Base-by-base conservation (phyloP, 805 yeast species). In the Priceomyces carsonii region DNA sequence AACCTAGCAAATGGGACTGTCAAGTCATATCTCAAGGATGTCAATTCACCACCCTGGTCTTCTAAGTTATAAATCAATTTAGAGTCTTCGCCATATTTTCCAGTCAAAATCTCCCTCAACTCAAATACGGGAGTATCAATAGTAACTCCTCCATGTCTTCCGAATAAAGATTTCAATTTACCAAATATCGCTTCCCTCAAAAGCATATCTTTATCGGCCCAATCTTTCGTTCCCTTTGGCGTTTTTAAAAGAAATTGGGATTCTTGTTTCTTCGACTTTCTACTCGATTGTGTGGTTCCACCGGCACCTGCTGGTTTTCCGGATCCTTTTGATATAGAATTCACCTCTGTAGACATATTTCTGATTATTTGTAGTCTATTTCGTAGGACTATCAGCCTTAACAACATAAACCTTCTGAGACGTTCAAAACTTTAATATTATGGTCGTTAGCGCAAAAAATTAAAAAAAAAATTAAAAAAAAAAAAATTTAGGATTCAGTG, bases 71-170 rank as follows among this genome's bases (percentile, higher is more conserved):
- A 93, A 54, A 93, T 93, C 52, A 93, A 75, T 65, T 93, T 93
- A 20, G 97, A 90, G 61, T 93, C 99, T 67, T 93, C 99, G 59
- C 99, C 99, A 61, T 93, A 93, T 61, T 93, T 93, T 32, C 99
- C 99, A 17, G 97, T 81, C 39, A 93, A 75, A 50, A 93, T 93
- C 62, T 93, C 99, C 50, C 96, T 79, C 48, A 91, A 74, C 63
- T 93, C 99, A 52, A 93, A 93, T 4, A 93, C 99, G 5, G 99
- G 99, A 2, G 99, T 93, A 60, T 93, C 99, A 46, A 93, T 88
- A 26, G 99, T 91, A 21, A 89, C 96, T 63, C 95, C 99, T 43
- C 99, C 99, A 63, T 93, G 99, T 51, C 89, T 83, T 63, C 89
- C 85, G 76, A 93, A 93, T 33, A 93, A 63, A 2, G 67, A 52